Evolutionary conservation across 257 asterid genomes (phyloP), one percentile per base, ranked within the genome.

Genomic region (Coffea eugenioides): DNA sequence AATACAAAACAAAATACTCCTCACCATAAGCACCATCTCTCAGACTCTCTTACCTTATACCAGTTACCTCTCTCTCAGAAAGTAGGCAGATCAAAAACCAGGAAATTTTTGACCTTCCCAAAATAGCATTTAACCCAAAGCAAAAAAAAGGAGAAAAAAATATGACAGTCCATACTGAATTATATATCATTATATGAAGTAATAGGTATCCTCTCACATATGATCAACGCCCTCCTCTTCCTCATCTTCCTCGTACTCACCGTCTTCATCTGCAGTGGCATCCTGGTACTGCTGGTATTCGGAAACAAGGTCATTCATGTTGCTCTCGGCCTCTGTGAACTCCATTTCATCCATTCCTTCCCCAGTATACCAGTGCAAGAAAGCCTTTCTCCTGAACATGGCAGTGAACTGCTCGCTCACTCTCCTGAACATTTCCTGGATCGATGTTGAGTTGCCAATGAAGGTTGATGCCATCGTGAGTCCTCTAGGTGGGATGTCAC

Each of bases 331-430:
- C 84, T 93, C 94, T 0, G 95, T 93, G 83, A 93, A 93, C 85
- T 93, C 97, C 97, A 93, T 91, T 51, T 93, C 97, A 4, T 93
- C 95, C 97, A 91, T 93, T 2, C 97, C 95, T 76, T 93, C 97
- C 1, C 97, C 97, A 0, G 97, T 93, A 46, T 93, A 93, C 97
- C 97, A 93, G 61, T 93, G 97, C 95, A 93, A 89, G 92, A 93
- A 93, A 86, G 97, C 97, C 81, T 93, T 93, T 79, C 97, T 87
- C 91, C 97, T 88, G 79, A 91, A 93, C 97, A 91, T 93, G 51
- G 97, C 97, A n/a, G 97, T 93, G 72, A 93, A 93, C 85, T 93
- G 97, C 85, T 93, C 97, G 6, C 97, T 93, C 85, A 93, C 97
- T 81, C 97, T 83, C 86, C 97, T 91, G 83, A 93, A 93, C 97